Base-by-base conservation (phyloP, 176 grass and related monocot species). In the Canna indica region DNA sequence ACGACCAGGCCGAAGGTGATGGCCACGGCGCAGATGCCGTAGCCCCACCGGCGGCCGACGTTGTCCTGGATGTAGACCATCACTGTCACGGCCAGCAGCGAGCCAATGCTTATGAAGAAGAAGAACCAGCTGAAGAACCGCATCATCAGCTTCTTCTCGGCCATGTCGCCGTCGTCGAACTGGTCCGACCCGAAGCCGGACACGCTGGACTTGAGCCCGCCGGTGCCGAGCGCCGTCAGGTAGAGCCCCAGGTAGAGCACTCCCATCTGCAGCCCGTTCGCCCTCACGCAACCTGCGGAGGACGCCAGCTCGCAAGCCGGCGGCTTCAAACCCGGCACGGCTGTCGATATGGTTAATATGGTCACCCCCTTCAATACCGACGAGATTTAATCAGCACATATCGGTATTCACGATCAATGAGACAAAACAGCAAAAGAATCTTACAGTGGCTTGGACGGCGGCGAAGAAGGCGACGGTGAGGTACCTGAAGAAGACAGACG, bases 121-220 rank as follows among this genome's bases (percentile, higher is more conserved):
- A 73, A 73, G 54, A 73, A 73, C 71, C 71, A 73, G 71, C 2
- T 61, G 71, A 73, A 61, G 71, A 73, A 73, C 34, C 58, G 61
- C 26, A 42, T 54, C 85, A 87, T 87, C 56, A 28, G 47, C 7
- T 16, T 7, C 62, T 77, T 72, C 36, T 73, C 71, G 32, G 13
- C 13, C 14, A 18, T 5, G 53, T 73, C 54, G 53, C n/a, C 11
- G 35, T 73, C 71, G 71, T 73, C 71, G 71, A 73, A 73, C 71
- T 73, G 71, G 53, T 73, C 71, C n/a, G 71, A 73, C 13, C 71
- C 71, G 54, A 73, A 73, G n/a, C 71, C 71, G 52, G 71, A 73
- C 22, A 73, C 71, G 53, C 71, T 73, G 22, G 71, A 73, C 35
- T 73, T 73, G 71, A 73, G 53, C 24, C 71, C 71, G 5, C 71